These are phyloP conservation scores for Backusella luteola DNA, from an alignment of 192 early-diverging fungal genomes.

Conservation along the genomic window DNA sequence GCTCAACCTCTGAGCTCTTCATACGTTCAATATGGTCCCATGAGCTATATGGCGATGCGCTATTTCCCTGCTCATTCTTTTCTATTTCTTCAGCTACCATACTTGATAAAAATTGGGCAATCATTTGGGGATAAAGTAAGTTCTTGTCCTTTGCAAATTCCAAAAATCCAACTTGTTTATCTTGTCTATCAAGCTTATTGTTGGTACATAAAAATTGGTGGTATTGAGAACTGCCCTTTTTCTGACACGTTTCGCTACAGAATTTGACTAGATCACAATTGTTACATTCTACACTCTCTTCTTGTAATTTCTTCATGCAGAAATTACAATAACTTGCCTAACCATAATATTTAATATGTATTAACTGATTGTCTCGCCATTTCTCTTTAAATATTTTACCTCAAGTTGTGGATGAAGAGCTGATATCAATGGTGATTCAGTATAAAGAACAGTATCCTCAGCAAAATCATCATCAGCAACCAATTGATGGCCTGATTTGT, in stretches of 20 bases:
- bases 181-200: conserved; percentile 15
- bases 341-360: not conserved
- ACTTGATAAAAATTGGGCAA: conserved; percentile 79
- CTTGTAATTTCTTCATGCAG: conserved; percentile 67
- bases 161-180: not conserved
- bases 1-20: conserved; percentile 62
- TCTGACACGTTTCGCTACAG: conserved; percentile 68
- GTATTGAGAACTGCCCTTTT: conserved; percentile 61
- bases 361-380: not conserved
- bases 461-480: conserved; percentile 72
- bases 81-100: conserved; percentile 80
- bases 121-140: conserved; percentile 68
- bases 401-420: conserved; percentile 67
- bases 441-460: conserved; percentile 71
- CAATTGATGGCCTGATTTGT: conserved; percentile 61
- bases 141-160: conserved; percentile 35
- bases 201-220: conserved; percentile 64
- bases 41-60: conserved; percentile 36
- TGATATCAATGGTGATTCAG: conserved; percentile 72
- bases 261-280: conserved; percentile 62
- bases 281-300: conserved; percentile 46
- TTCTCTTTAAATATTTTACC: conserved; percentile 25
- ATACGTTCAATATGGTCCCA: conserved; percentile 89
- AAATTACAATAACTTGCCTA: conserved; percentile 64
- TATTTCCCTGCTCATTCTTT: conserved; percentile 53